phyloP scores from a whole-genome alignment of 2,329 filamentous ascomycete genomes.

The Trematosphaeria pertusa region DNA sequence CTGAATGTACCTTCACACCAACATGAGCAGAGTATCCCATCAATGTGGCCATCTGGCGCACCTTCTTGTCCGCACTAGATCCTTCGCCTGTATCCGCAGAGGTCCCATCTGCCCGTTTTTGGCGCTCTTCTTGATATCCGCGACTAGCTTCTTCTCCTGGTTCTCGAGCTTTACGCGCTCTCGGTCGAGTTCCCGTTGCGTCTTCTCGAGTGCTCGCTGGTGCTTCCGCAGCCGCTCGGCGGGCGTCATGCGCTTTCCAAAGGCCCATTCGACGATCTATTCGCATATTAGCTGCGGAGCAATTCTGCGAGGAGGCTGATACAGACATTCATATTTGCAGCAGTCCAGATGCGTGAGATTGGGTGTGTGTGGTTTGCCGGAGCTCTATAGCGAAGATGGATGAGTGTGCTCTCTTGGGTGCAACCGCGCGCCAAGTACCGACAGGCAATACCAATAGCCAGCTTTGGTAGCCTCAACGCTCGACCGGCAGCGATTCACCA shows the following conservation, averaged over 20 bases:
- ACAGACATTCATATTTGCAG: constrained; percentile 64
- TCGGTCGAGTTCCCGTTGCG: constrained; percentile 93
- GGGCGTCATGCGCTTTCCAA: constrained; percentile 98
- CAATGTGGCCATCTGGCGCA: constrained; percentile 42
- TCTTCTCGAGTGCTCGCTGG: constrained; percentile 95
- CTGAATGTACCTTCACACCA: constrained; percentile 76
- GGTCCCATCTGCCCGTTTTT: constrained; percentile 99
- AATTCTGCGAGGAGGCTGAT: constrained; percentile 20
- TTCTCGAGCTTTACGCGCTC: constrained; percentile 96
- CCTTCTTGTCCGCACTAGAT: constrained; percentile 89
- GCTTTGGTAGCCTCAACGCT: constrained; percentile 1
- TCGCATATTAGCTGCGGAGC: constrained; percentile 23
- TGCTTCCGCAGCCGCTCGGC: constrained; percentile 91
- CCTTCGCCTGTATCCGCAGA: constrained; percentile 97
- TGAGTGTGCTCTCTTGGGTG: background rate
- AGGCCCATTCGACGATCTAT: constrained; percentile 97
- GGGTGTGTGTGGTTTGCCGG: background rate
- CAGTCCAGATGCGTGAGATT: background rate
- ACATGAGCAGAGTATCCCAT: constrained; percentile 11
- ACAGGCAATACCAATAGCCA: constrained; percentile 3
- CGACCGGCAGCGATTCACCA: too few species aligned
- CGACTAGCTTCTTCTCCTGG: constrained; percentile 95
- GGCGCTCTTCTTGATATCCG: constrained; percentile 97
- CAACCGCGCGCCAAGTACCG: too few species aligned
- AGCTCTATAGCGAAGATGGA: background rate